Evolutionary conservation across 2,329 filamentous ascomycete species (phyloP).

Genomic region (Aspergillus proliferans): DNA sequence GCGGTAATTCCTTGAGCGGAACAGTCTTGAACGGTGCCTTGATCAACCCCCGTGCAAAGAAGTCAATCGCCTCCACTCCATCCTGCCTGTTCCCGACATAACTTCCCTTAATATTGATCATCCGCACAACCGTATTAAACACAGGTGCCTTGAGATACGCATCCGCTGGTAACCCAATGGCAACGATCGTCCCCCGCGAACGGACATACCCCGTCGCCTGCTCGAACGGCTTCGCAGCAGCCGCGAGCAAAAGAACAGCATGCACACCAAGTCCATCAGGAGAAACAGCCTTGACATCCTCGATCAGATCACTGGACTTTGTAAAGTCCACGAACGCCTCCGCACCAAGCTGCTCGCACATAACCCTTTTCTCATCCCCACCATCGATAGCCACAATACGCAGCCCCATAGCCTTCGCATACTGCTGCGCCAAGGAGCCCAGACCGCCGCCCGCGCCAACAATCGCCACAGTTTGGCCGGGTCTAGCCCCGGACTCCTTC

Average conservation of each 20-base stretch:
- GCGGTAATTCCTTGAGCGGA: slow-evolving; percentile 68
- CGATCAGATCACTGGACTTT: slow-evolving; percentile 67
- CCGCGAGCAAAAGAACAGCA: slow-evolving; percentile 79
- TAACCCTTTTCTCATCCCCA: slow-evolving; percentile 70
- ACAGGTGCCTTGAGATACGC: slow-evolving; percentile 78
- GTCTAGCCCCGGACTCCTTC: slow-evolving; percentile 69
- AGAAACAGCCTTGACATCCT: slow-evolving; percentile 76
- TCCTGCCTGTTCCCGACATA: slow-evolving; percentile 93
- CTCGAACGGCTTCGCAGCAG: slow-evolving; percentile 88
- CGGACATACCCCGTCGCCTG: slow-evolving; percentile 86
- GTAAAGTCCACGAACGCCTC: slow-evolving; percentile 71
- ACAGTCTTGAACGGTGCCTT: slow-evolving; percentile 76
- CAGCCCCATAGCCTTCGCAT: slow-evolving; percentile 85
- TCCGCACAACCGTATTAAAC: slow-evolving; percentile 80
- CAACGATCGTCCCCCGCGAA: slow-evolving; percentile 69
- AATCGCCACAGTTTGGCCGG: slow-evolving; percentile 74
- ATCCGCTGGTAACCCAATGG: slow-evolving; percentile 78
- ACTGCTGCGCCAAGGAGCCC: slow-evolving; percentile 74
- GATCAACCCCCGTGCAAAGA: slow-evolving; percentile 66
- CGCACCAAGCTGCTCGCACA: slow-evolving; percentile 63
- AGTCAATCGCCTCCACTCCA: slow-evolving; percentile 75
- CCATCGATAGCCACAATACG: slow-evolving; percentile 74
- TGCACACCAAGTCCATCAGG: slow-evolving; percentile 77
- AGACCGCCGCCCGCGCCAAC: slow-evolving; percentile 82
- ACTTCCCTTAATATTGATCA: slow-evolving; percentile 86